These are phyloP conservation scores for Gymnopilus dilepis DNA, from an alignment of 768 basidiomycete species.

Conservation along the genomic window DNA sequence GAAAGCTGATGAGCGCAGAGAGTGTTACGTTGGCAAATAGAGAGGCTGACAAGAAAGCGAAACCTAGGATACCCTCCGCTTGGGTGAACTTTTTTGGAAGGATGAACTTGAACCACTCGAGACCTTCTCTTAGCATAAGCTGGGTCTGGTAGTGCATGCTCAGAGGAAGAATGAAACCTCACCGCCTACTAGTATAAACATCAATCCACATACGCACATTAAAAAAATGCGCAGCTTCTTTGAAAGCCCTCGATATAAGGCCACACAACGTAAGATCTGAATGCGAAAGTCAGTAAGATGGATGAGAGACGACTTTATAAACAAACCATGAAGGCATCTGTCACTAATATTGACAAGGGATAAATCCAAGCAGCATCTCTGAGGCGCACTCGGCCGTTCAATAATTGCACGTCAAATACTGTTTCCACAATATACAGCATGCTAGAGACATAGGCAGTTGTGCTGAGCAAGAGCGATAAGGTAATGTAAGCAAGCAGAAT, in stretches of 20 bases:
- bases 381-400: neutral
- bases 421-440: neutral
- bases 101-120: neutral
- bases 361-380: neutral
- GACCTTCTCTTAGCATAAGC: neutral
- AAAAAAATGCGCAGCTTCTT: neutral
- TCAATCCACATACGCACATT: neutral
- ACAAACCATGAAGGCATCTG: constrained; percentile 2
- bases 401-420: neutral
- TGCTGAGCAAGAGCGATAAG: neutral
- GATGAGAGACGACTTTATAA: neutral
- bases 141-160: no score
- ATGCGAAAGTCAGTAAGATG: no score
- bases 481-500: neutral
- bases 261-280: neutral
- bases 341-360: neutral
- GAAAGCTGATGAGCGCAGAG: neutral
- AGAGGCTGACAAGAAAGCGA: neutral
- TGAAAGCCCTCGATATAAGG: neutral
- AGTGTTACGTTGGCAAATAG: neutral
- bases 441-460: neutral
- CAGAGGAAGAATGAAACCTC: neutral
- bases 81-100: neutral
- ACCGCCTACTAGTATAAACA: neutral
- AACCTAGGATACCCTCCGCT: neutral